Conservation (phyloP, 768 basidiomycete species). For the Nidularia pulvinata region DNA sequence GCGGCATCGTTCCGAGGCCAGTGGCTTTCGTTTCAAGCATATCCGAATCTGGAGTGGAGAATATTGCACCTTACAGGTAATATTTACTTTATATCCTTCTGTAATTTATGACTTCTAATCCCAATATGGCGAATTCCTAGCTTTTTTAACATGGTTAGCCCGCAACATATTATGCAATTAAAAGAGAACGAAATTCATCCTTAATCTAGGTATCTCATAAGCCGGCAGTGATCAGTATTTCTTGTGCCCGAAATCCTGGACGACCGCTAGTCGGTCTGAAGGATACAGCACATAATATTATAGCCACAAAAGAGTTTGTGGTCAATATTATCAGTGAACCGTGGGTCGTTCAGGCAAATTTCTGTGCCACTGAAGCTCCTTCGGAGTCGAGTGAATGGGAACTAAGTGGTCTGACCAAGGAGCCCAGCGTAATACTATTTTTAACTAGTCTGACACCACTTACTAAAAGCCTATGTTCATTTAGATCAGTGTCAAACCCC, state of each 20-base stretch:
- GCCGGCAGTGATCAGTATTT: conserved; percentile 64
- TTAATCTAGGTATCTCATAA: conserved; percentile 42
- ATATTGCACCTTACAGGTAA: conserved; percentile 66
- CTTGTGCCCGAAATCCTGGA: conserved; percentile 12
- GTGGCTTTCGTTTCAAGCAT: conserved; percentile 69
- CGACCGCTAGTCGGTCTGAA: conserved; percentile 22
- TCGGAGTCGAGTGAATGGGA: conserved; percentile 56
- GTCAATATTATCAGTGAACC: conserved; percentile 78
- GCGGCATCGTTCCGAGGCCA: conserved; percentile 64
- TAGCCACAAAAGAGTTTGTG: conserved; percentile 63
- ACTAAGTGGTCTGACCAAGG: conserved; percentile 58
- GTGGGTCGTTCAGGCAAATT: conserved; percentile 58
- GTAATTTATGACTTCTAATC: not conserved
- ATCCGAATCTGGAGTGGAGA: conserved; percentile 46
- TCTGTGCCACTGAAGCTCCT: conserved; percentile 49
- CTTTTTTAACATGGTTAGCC: conserved; percentile 34
- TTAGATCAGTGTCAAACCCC: conserved; percentile 44
- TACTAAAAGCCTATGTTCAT: not conserved
- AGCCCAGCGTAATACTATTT: conserved; percentile 41
- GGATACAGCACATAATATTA: conserved; percentile 70
- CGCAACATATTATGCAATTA: not conserved
- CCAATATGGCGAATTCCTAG: conserved; percentile 20
- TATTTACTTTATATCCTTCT: conserved; percentile 26
- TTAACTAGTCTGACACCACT: not conserved
- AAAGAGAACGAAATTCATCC: not conserved